Percentiles rank a stretch among this genome's conserved stretches.
Conservation (phyloP, 1,284 basidiomycete genomes). For the Ustilago lituana region DNA sequence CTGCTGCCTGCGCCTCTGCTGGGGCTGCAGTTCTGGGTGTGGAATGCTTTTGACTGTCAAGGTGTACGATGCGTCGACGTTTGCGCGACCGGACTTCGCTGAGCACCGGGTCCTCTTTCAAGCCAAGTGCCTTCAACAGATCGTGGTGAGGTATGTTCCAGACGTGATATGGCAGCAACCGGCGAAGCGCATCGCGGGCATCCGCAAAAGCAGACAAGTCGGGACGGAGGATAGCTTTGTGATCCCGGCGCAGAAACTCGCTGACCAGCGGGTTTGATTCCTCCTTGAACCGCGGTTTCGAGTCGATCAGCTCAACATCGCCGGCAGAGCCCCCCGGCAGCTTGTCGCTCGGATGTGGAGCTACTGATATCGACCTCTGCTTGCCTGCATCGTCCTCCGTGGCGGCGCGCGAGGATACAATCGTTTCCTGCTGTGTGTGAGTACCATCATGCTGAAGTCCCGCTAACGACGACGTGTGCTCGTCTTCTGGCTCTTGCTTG, state of each 20-base stretch:
- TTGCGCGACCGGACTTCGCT: conserved; percentile 31
- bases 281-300: not conserved
- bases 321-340: not conserved
- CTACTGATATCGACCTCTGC: conserved; percentile 8
- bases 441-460: not conserved
- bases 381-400: not conserved
- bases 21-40: not conserved
- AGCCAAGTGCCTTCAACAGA: conserved; percentile 27
- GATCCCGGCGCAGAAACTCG: conserved; percentile 35
- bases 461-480: not conserved
- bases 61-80: conserved; percentile 24
- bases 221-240: conserved; percentile 50
- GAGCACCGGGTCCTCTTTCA: conserved; percentile 33
- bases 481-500: conserved; percentile 43
- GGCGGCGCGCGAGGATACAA: not conserved
- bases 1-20: not conserved
- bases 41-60: conserved; percentile 1
- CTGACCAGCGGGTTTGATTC: conserved; percentile 13
- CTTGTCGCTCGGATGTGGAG: not conserved
- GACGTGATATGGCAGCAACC: conserved; percentile 64
- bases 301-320: not conserved
- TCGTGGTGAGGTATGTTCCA: conserved; percentile 62
- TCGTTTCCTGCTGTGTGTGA: not conserved
- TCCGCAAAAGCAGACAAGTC: conserved; percentile 55
- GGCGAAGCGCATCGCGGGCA: conserved; percentile 52